A percentile compares a stretch with the other conserved stretches of the same genome.
phyloP scores from a whole-genome alignment of 495 filamentous ascomycete genomes.

The Aspergillus sparsus region DNA sequence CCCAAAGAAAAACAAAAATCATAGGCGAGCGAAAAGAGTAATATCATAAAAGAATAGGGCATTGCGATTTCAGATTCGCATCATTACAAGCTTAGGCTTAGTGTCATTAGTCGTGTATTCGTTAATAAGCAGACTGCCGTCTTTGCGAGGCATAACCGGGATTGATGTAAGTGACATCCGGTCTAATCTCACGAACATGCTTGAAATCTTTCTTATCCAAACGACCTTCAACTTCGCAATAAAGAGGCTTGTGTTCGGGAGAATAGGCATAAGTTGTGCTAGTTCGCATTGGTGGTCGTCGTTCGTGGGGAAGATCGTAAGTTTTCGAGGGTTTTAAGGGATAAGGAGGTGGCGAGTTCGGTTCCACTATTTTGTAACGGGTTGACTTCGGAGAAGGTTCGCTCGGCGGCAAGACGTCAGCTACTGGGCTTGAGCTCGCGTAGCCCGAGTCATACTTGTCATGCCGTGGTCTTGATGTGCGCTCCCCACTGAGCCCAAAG shows the following conservation, averaged over 20 bases:
- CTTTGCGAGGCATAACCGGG: constrained; percentile 13
- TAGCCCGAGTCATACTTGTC: constrained; percentile 50
- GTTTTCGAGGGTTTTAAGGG: constrained; percentile 20
- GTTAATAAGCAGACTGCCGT: constrained; percentile 33
- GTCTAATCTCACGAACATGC: constrained; percentile 19
- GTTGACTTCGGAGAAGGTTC: constrained; percentile 36
- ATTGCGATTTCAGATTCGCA: background rate
- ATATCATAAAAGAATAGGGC: background rate
- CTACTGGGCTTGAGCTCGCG: constrained; percentile 43
- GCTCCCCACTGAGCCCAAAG: constrained; percentile 27
- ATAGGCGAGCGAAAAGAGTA: background rate
- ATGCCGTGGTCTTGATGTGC: constrained; percentile 37
- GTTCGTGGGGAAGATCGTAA: constrained; percentile 25
- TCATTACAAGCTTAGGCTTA: background rate
- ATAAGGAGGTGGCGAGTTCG: constrained; percentile 25
- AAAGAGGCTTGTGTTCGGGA: constrained; percentile 20
- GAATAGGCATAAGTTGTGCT: constrained; percentile 27
- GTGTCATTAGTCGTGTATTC: constrained; percentile 21
- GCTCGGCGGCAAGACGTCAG: constrained; percentile 34
- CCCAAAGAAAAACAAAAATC: background rate
- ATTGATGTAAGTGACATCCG: constrained; percentile 16
- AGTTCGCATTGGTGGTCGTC: constrained; percentile 21
- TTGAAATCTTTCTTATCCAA: constrained; percentile 19
- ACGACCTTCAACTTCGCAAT: constrained; percentile 21
- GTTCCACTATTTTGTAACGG: constrained; percentile 37